phyloP scores from a whole-genome alignment of 768 basidiomycete species.

The Pleurotus salmoneostramineus region DNA sequence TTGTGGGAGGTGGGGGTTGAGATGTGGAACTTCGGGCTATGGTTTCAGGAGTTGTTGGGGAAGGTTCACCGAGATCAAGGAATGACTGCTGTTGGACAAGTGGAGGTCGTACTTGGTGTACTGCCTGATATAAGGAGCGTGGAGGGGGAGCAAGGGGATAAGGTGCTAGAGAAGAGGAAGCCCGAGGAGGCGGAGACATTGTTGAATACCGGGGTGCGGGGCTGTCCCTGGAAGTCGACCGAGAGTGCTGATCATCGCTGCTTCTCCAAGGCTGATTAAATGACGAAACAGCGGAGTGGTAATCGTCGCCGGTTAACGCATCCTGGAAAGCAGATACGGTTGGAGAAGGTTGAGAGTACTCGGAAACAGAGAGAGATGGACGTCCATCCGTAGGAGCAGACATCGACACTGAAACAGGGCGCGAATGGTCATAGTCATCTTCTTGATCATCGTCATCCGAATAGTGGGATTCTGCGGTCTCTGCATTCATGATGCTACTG shows the following conservation, averaged over 20 bases:
- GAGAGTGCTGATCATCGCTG: constrained; percentile 20
- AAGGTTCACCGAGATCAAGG: constrained; percentile 8
- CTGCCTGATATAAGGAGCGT: constrained; percentile 16
- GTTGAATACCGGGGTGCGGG: constrained; percentile 30
- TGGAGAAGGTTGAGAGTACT: constrained; percentile 69
- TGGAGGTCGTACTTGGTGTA: background rate
- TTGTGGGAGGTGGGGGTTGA: constrained; percentile 22
- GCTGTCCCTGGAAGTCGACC: constrained; percentile 16
- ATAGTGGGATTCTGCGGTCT: constrained; percentile 26
- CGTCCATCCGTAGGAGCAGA: constrained; percentile 44
- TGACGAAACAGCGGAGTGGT: constrained; percentile 19
- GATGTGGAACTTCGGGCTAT: background rate
- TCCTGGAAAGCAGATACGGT: constrained; percentile 81
- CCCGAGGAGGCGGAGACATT: constrained; percentile 58
- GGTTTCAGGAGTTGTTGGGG: background rate
- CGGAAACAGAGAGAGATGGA: constrained; percentile 62
- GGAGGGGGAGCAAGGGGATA: constrained; percentile 58
- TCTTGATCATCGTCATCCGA: constrained; percentile 33
- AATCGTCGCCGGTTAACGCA: constrained; percentile 31
- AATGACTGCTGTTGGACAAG: constrained; percentile 9
- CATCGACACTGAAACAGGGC: constrained; percentile 45
- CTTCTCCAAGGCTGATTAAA: constrained; percentile 21
- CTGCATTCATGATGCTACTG: constrained; percentile 8
- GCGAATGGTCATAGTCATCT: constrained; percentile 25
- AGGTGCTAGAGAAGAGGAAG: constrained; percentile 58